Conservation (phyloP, 345 rosid species). For the Eucalyptus sp. region DNA sequence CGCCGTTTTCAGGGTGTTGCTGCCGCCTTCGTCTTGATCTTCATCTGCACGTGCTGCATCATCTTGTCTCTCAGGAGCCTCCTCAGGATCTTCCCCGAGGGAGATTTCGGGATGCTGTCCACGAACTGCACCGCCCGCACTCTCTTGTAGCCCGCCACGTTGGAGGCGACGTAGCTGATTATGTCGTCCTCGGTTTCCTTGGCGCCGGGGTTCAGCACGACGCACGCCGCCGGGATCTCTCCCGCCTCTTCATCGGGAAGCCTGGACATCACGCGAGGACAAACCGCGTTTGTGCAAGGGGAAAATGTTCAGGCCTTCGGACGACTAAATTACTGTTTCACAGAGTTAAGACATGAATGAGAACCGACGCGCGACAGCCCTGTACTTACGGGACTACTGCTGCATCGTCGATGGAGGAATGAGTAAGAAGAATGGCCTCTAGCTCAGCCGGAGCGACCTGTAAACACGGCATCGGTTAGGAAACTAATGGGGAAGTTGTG, state of each 20-base stretch:
- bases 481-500: background rate
- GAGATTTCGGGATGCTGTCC: slow-evolving; percentile 74
- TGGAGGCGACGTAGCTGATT: slow-evolving; percentile 50
- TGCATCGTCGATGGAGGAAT: slow-evolving; percentile 71
- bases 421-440: slow-evolving; percentile 67
- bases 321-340: background rate
- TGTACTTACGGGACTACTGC: slow-evolving; percentile 84
- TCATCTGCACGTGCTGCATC: slow-evolving; percentile 15
- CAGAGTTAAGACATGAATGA: background rate
- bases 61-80: slow-evolving; percentile 57
- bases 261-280: slow-evolving; percentile 12
- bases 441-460: slow-evolving; percentile 95
- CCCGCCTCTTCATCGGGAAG: slow-evolving; percentile 90
- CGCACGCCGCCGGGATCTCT: slow-evolving; percentile 88
- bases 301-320: background rate
- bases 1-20: background rate
- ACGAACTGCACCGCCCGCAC: slow-evolving; percentile 66
- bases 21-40: background rate
- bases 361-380: background rate
- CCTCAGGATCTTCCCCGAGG: slow-evolving; percentile 86
- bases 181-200: slow-evolving; percentile 64
- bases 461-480: background rate
- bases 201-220: slow-evolving; percentile 50
- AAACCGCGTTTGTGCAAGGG: background rate
- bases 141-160: slow-evolving; percentile 84